Percentiles rank a stretch among this genome's conserved stretches.
phyloP scores from a whole-genome alignment of 2,329 filamentous ascomycete species.

The Stagonosporopsis vannaccii region DNA sequence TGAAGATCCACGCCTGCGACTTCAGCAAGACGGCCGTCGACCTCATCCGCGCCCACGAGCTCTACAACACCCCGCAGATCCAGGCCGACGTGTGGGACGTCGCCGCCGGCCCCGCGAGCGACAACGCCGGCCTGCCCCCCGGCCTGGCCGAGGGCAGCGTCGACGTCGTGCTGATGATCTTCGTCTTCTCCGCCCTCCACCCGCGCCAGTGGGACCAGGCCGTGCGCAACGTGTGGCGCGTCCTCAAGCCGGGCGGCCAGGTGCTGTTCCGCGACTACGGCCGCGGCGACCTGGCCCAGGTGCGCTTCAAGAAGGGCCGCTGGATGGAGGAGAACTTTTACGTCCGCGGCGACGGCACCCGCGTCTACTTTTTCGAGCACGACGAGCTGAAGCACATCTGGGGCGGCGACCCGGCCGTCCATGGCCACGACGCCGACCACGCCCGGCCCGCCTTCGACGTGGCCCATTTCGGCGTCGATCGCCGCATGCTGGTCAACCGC shows the following conservation, averaged over 20 bases:
- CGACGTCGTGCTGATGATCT: conserved; percentile 92
- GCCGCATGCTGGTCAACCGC: conserved; percentile 89
- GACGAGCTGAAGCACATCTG: conserved; percentile 84
- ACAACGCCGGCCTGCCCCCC: conserved; percentile 70
- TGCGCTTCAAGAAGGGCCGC: conserved; percentile 93
- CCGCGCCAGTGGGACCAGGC: conserved; percentile 85
- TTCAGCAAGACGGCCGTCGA: conserved; percentile 96
- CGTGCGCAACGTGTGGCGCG: conserved; percentile 78
- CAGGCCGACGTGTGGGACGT: conserved; percentile 96
- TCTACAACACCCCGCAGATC: conserved; percentile 76
- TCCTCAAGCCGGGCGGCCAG: conserved; percentile 91
- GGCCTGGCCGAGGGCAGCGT: conserved; percentile 79
- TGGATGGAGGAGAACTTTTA: conserved; percentile 98
- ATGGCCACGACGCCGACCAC: too few relatives aligned
- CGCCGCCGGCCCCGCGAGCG: conserved; percentile 58
- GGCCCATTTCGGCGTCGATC: conserved; percentile 81
- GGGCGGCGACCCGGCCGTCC: conserved; percentile 56
- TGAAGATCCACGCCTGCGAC: conserved; percentile 93
- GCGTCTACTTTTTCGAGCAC: conserved; percentile 96
- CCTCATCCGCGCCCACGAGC: conserved; percentile 81
- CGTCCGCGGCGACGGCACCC: conserved; percentile 90
- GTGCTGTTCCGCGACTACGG: conserved; percentile 98
- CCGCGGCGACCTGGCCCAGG: conserved; percentile 92
- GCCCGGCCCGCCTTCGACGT: conserved; percentile 65
- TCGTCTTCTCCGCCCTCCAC: conserved; percentile 93